phyloP scores from a whole-genome alignment of 2,329 filamentous ascomycete species.

The Ceratocystiopsis sp. region DNA sequence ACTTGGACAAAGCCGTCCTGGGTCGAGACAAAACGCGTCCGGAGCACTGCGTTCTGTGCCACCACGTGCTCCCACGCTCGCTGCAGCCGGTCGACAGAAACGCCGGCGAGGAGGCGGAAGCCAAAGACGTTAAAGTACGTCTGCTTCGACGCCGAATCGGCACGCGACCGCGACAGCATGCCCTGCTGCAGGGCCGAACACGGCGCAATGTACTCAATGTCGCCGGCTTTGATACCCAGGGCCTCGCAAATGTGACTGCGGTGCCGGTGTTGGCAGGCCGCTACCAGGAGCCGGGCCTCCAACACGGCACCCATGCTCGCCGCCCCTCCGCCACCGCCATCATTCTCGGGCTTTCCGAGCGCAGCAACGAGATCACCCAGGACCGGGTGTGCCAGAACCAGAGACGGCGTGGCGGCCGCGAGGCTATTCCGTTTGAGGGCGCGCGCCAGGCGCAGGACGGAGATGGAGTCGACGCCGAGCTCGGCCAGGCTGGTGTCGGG shows the following conservation, averaged over 20 bases:
- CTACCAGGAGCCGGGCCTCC: constrained; percentile 41
- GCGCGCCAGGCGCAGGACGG: constrained; percentile 52
- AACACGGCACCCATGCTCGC: constrained; percentile 15
- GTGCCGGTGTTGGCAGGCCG: constrained; percentile 47
- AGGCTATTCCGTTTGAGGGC: constrained; percentile 48
- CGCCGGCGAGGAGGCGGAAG: constrained; percentile 33
- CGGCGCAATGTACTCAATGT: constrained; percentile 59
- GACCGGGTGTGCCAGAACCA: constrained; percentile 46
- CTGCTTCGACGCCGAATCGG: constrained; percentile 23
- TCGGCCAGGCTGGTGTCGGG: constrained; percentile 60
- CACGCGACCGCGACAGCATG: constrained; percentile 57
- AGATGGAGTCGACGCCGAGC: constrained; percentile 76
- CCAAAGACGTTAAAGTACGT: constrained; percentile 67
- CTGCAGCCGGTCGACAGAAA: constrained; percentile 29
- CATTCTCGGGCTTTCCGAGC: constrained; percentile 12
- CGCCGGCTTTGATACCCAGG: constrained; percentile 29
- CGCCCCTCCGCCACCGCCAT: background rate
- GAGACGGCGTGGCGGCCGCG: constrained; percentile 44
- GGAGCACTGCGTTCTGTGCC: constrained; percentile 41
- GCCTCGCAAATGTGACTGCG: constrained; percentile 30
- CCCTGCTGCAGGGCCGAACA: constrained; percentile 79
- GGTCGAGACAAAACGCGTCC: constrained; percentile 57
- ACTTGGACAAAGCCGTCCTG: constrained; percentile 63
- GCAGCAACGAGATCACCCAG: constrained; percentile 28
- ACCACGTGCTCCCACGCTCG: constrained; percentile 41